A percentile compares a stretch with the other conserved stretches of the same genome.
phyloP scores from a whole-genome alignment of 805 yeast species.

The Candida nonsorbophila region DNA sequence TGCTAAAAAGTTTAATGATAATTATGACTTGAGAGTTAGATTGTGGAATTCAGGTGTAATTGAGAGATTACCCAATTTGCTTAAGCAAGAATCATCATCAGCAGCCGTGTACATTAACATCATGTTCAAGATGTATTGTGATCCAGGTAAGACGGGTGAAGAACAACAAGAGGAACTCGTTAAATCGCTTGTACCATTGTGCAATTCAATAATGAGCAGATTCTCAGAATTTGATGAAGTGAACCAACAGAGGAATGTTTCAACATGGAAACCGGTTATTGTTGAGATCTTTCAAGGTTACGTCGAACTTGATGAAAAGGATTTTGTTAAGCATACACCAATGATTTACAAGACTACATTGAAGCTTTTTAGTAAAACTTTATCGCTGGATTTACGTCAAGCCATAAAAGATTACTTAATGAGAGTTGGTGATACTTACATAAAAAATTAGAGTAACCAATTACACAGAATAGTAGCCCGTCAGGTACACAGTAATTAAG shows the following conservation, averaged over 20 bases:
- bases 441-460: constrained; percentile 6
- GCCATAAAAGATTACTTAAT: constrained; percentile 57
- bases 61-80: constrained; percentile 84
- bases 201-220: constrained; percentile 64
- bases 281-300: constrained; percentile 83
- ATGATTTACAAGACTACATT: constrained; percentile 56
- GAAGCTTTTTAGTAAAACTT: constrained; percentile 53
- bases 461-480: too few species aligned
- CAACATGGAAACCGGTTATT: constrained; percentile 89
- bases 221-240: constrained; percentile 69
- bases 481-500: neutral
- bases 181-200: constrained; percentile 54
- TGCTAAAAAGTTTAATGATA: constrained; percentile 82
- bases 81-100: constrained; percentile 87
- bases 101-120: constrained; percentile 82
- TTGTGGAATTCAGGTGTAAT: constrained; percentile 90
- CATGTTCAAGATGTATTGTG: constrained; percentile 74
- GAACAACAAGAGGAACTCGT: constrained; percentile 48
- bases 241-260: constrained; percentile 73
- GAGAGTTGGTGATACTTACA: constrained; percentile 42
- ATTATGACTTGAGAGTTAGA: constrained; percentile 80
- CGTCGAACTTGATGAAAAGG: constrained; percentile 67
- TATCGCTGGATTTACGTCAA: constrained; percentile 55
- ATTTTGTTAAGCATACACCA: constrained; percentile 57
- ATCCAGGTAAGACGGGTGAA: constrained; percentile 44